These are phyloP conservation scores for Diaporthe ampelina DNA, from an alignment of 2,329 filamentous ascomycete genomes.

Conservation along the genomic window DNA sequence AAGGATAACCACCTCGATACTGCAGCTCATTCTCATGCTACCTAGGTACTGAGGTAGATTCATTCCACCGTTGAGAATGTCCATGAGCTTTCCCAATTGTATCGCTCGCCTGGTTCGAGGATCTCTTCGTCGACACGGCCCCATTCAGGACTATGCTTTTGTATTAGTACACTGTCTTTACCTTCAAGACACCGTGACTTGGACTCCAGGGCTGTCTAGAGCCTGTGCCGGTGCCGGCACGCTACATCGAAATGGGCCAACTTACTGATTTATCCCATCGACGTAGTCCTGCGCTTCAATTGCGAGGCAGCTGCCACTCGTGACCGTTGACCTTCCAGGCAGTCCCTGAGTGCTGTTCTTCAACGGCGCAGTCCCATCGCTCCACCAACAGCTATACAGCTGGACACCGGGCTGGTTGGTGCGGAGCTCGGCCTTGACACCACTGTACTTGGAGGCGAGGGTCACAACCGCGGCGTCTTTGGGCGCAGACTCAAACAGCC, in stretches of 20 bases:
- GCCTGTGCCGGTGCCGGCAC: too few relatives aligned
- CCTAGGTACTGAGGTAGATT: neutral
- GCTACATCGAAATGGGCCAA: conserved; percentile 25
- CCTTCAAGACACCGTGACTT: too few relatives aligned
- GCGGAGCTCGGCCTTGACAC: conserved; percentile 78
- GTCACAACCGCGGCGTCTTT: conserved; percentile 61
- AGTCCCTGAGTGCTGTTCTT: conserved; percentile 70
- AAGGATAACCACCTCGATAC: neutral
- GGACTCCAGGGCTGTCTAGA: neutral
- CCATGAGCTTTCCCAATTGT: conserved; percentile 24
- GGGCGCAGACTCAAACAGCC: conserved; percentile 59
- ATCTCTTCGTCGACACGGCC: neutral
- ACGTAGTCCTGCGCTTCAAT: conserved; percentile 85
- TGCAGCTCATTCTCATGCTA: neutral
- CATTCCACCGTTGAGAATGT: conserved; percentile 7
- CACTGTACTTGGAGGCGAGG: conserved; percentile 73
- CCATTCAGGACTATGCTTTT: conserved; percentile 4
- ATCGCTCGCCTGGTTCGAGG: neutral
- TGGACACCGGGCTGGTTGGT: conserved; percentile 80
- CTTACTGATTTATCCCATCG: conserved; percentile 79
- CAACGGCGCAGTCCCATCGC: conserved; percentile 63
- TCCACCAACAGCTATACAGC: conserved; percentile 77
- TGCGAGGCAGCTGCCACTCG: conserved; percentile 76
- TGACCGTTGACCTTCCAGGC: conserved; percentile 40
- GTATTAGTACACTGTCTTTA: neutral